Conservation (phyloP, 768 basidiomycete species). For the Mycena olivaceomarginata region DNA sequence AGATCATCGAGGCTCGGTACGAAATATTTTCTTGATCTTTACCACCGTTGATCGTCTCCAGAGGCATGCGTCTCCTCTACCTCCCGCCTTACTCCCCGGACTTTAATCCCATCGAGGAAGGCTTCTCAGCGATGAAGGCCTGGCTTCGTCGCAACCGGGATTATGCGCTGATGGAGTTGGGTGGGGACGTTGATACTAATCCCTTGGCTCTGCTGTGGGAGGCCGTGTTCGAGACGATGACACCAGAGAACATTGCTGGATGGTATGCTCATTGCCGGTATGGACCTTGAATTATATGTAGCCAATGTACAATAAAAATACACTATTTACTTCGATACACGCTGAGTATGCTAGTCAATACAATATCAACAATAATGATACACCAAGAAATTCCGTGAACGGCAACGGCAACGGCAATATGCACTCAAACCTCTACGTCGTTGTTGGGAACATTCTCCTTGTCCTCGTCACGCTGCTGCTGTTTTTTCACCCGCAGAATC, state of each 20-base stretch:
- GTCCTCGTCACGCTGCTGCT: not conserved
- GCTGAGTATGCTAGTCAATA: not conserved
- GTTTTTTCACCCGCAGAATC: not conserved
- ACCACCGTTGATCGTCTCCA: not conserved
- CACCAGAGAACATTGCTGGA: slow-evolving; percentile 39
- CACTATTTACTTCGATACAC: not conserved
- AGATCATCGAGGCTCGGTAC: slow-evolving; percentile 10
- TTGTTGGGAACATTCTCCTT: not conserved
- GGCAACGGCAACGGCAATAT: not conserved
- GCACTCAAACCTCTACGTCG: not conserved
- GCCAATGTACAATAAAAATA: not conserved
- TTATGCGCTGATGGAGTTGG: slow-evolving; percentile 33
- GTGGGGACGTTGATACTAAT: slow-evolving; percentile 17
- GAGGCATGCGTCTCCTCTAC: slow-evolving; percentile 10
- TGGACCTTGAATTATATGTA: not conserved
- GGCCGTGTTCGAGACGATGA: slow-evolving; percentile 46
- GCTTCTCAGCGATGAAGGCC: slow-evolving; percentile 50
- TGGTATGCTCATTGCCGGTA: slow-evolving; percentile 42
- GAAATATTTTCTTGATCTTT: not conserved
- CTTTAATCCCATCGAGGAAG: slow-evolving; percentile 55
- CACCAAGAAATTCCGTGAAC: not conserved
- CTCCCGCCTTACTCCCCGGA: slow-evolving; percentile 46
- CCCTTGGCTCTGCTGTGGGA: slow-evolving; percentile 42
- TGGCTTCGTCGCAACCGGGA: slow-evolving; percentile 44
- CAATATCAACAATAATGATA: slow-evolving; percentile 3